A percentile compares a stretch with the other conserved stretches of the same genome.
Conservation (phyloP, 257 asterid genomes). For the Ajuga chamaepitys region DNA sequence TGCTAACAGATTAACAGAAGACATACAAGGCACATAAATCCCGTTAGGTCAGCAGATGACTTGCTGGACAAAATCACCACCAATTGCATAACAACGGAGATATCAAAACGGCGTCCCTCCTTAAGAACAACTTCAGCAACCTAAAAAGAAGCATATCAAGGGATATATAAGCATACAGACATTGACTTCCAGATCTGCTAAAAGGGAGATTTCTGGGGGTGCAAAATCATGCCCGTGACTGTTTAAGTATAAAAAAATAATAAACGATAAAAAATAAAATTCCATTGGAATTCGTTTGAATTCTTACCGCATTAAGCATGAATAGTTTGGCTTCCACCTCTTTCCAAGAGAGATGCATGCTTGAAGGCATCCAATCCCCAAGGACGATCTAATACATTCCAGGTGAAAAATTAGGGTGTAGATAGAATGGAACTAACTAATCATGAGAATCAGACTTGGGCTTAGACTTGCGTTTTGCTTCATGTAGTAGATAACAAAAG, state of each 20-base stretch:
- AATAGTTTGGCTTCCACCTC: slow-evolving; percentile 76
- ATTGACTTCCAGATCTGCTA: background rate
- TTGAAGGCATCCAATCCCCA: slow-evolving; percentile 50
- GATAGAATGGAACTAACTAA: background rate
- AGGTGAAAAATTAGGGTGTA: background rate
- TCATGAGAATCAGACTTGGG: background rate
- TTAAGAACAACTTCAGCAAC: slow-evolving; percentile 69
- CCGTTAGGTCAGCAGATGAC: slow-evolving; percentile 47
- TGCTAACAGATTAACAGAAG: slow-evolving; percentile 13
- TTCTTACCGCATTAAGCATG: slow-evolving; percentile 72
- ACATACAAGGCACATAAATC: slow-evolving; percentile 71
- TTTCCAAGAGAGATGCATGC: slow-evolving; percentile 60
- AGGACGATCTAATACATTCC: slow-evolving; percentile 46
- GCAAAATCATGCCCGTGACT: slow-evolving; percentile 7
- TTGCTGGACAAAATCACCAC: slow-evolving; percentile 59
- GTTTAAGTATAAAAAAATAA: background rate
- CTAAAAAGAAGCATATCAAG: slow-evolving; percentile 36
- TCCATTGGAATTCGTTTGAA: background rate
- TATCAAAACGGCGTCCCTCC: slow-evolving; percentile 58
- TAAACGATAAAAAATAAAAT: too few species aligned
- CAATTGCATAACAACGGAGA: slow-evolving; percentile 48
- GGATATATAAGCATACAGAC: slow-evolving; percentile 5
- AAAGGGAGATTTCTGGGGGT: slow-evolving; percentile 10
- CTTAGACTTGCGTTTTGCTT: slow-evolving; percentile 1
- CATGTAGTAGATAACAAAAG: slow-evolving; percentile 6